Evolutionary conservation across 192 early-diverging fungal species (phyloP), one percentile per base, ranked within the genome.

Genomic region (Entomortierella chlamydospora): DNA sequence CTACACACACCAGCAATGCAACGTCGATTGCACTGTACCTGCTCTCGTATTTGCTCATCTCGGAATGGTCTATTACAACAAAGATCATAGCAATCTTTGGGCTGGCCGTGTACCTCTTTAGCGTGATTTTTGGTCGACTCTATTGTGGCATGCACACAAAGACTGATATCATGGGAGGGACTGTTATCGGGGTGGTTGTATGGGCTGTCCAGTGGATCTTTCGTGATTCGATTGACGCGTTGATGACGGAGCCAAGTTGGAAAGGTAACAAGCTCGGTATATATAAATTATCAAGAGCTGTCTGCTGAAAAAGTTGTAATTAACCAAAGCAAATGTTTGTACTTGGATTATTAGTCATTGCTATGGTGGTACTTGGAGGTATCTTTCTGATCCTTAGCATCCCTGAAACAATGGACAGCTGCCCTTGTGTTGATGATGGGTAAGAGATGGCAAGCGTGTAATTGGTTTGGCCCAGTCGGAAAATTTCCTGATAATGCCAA

Each of bases 91-190:
- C 72, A 20, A 42, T 78, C 20, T n/a, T 76, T 29, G 64, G 68
- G 0, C 53, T 90, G 17, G 57, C 55, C 17, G 26, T 86, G 7
- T 93, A 93, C 65, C 83, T 85, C 22, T 57, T 84, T 34, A 84
- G 88, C 57, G 90, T 98, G 22, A 83, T 90, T 5, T 66, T 90
- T 73, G 92, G 93, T 26, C 83, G 96, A 23, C 81, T 98, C 3
- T 91, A 96, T 66, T 95, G 92, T 61, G 96, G 95, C 0, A 93
- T 98, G 89, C 96, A 98, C 82, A 91, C 90, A 5, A 70, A 91
- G 53, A 85, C 92, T 6, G 76, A 79, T 39, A 63, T 79, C 22
- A 13, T 70, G 1, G 76, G 67, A 15, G 76, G 76, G 5, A 52
- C 63, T 45, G 51, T 88, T 15, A 76, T 96, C 30, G 96, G 93